Base-by-base conservation (phyloP, 345 rosid species). In the Lumnitzera racemosa region DNA sequence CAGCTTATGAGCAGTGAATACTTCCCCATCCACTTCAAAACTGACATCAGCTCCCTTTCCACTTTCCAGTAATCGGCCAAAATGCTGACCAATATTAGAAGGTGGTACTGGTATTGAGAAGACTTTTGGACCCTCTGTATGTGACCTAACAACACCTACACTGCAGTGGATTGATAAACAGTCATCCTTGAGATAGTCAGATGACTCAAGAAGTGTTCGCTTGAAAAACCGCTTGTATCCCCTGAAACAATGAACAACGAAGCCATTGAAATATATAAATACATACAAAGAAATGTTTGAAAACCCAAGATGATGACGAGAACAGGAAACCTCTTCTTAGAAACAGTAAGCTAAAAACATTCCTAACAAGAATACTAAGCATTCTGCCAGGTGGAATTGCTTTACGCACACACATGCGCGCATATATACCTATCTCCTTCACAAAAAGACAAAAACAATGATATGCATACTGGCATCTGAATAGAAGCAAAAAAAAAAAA, bases 201-300 rank as follows among this genome's bases (percentile, higher is more conserved):
- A 81, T 49, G 73, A 65, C 69, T 81, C 86, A 56, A 81, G 70
- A 53, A 74, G 62, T 51, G 55, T 65, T 50, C 86, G 72, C 63
- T 68, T 81, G 69, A 76, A 81, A 75, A 84, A 84, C 49, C 84
- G 74, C 66, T 81, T 79, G 74, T 84, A 81, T 43, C 89, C 89
- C 89, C 89, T 81, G 75, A 55, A 80, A 13, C 50, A 78, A 72
- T 49, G 55, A 68, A 56, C 53, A 47, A 63, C 46, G 53, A 57
- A 62, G 27, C 36, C 43, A 36, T 36, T 36, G 31, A 36, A 36
- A 36, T 4, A 36, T 36, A 36, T 36, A 4, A 20, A 20, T 36
- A 36, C 7, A 36, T 36, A 36, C 11, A 36, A 5, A 7, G 9
- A 36, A 36, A 5, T 36, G 11, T 36, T 36, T 1, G 1, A 36